phyloP scores from a whole-genome alignment of 495 filamentous ascomycete species.

The Annulohypoxylon nitens region DNA sequence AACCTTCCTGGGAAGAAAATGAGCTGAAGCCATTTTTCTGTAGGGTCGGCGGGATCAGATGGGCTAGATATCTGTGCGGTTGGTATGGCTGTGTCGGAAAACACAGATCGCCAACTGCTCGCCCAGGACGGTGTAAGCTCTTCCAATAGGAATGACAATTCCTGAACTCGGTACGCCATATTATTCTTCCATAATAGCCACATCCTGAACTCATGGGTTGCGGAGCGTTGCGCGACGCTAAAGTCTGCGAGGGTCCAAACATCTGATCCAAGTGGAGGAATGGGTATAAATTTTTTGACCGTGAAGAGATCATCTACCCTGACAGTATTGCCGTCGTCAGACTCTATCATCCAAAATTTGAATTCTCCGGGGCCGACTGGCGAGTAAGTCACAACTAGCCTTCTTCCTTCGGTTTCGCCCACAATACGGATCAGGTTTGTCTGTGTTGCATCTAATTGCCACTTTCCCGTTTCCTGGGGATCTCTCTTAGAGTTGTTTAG shows the following conservation, averaged over 20 bases:
- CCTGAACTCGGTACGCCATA: constrained; percentile 78
- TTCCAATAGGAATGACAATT: constrained; percentile 54
- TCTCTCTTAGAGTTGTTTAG: constrained; percentile 56
- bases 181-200: constrained; percentile 94
- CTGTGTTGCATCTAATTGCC: constrained; percentile 81
- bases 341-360: constrained; percentile 90
- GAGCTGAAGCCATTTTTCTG: constrained; percentile 77
- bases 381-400: constrained; percentile 86
- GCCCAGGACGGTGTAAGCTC: constrained; percentile 69
- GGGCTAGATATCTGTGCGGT: constrained; percentile 66
- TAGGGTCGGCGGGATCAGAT: constrained; percentile 73
- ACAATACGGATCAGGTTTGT: constrained; percentile 79
- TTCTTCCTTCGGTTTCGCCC: constrained; percentile 72
- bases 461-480: constrained; percentile 70
- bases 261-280: constrained; percentile 76
- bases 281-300: constrained; percentile 71
- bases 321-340: constrained; percentile 70
- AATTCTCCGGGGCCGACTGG: constrained; percentile 88
- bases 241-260: constrained; percentile 93
- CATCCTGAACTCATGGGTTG: constrained; percentile 64
- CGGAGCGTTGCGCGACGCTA: constrained; percentile 65
- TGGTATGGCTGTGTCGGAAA: constrained; percentile 70
- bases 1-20: constrained; percentile 87
- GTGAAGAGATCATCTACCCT: constrained; percentile 79
- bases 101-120: constrained; percentile 78